Base-by-base conservation (phyloP, 2,329 filamentous ascomycete genomes). In the Byssoonygena ceratinophila region DNA sequence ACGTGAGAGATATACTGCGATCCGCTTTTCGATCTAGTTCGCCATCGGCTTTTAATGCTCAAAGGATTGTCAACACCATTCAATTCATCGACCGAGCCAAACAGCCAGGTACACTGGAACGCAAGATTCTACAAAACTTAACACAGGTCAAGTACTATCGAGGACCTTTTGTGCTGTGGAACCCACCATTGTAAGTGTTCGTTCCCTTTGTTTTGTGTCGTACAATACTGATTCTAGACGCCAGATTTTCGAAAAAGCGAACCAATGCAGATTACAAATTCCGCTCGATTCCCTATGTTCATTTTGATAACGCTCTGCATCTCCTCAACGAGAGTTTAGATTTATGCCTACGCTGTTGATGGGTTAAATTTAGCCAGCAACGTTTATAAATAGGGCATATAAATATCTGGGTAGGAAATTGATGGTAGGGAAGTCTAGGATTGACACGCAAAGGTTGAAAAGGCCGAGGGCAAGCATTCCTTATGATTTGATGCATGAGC, bases 311-410 rank as follows among this genome's bases (percentile, higher is more conserved):
- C 47, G 74, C 72, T 3, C 58, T 75, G 46, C 65, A 68, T 55
- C 68, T 73, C 57, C 59, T 76, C 25, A 75, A 76, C 57, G 71
- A 74, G 56, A 75, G 70, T 56, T 60, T 74, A 58, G 68, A 69
- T 22, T 70, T 68, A 16, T 76, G 73, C 60, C 60, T 76, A 12
- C 60, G 57, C 54, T 65, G 49, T 45, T 51, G 31, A 51, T 37
- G 16, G 12, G 22, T 12, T 11, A 11, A 14, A 31, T 22, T 20
- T 31, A 7, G 20, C 34, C 3, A 51, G 59, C 14, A 40, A 34
- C 9, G 36, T n/a, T 47, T 41, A 9, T n/a, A n/a, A n/a, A n/a
- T n/a, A n/a, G n/a, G n/a, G n/a, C n/a, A n/a, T n/a, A n/a, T n/a
- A n/a, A n/a, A n/a, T n/a, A n/a, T n/a, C 14, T 34, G 14, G 44